Conservation (phyloP, 2,329 filamentous ascomycete species). For the Ascosphaera acerosa region DNA sequence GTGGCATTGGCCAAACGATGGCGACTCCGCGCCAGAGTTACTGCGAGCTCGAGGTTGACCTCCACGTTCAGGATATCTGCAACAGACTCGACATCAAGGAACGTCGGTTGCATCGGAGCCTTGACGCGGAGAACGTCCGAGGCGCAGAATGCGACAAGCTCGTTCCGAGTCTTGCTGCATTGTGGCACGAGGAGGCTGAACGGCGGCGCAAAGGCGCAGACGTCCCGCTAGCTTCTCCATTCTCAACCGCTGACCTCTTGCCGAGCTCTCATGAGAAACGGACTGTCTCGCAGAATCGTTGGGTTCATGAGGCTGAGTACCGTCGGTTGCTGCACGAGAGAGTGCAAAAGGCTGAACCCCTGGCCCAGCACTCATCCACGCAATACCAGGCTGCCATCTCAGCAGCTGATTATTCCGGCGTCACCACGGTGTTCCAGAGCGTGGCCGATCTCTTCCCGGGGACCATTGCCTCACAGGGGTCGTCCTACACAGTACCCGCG, state of each 20-base stretch:
- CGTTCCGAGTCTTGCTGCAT: conserved; percentile 75
- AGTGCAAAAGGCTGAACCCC: conserved; percentile 18
- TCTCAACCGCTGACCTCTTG: conserved; percentile 54
- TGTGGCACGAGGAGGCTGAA: conserved; percentile 77
- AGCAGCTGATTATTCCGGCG: conserved; percentile 43
- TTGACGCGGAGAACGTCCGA: no score
- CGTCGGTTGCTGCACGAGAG: conserved; percentile 39
- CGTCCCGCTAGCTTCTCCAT: no score
- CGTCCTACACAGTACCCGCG: no score
- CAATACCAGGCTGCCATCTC: conserved; percentile 46
- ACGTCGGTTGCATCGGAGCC: conserved; percentile 52
- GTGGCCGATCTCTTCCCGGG: conserved; percentile 74
- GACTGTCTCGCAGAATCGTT: conserved; percentile 45
- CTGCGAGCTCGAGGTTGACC: conserved; percentile 71
- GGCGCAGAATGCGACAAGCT: no score
- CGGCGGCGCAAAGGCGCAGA: no score
- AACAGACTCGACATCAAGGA: conserved; percentile 55
- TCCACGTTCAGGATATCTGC: conserved; percentile 65
- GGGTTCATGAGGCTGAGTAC: conserved; percentile 83
- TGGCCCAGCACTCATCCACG: conserved; percentile 30
- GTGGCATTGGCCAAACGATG: conserved; percentile 34
- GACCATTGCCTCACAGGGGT: no score
- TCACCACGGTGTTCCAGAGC: no score
- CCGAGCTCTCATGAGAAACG: conserved; percentile 72
- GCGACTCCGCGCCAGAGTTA: conserved; percentile 56